These are phyloP conservation scores for Macrolepiota fuliginosa DNA, from an alignment of 768 basidiomycete genomes.

Conservation along the genomic window DNA sequence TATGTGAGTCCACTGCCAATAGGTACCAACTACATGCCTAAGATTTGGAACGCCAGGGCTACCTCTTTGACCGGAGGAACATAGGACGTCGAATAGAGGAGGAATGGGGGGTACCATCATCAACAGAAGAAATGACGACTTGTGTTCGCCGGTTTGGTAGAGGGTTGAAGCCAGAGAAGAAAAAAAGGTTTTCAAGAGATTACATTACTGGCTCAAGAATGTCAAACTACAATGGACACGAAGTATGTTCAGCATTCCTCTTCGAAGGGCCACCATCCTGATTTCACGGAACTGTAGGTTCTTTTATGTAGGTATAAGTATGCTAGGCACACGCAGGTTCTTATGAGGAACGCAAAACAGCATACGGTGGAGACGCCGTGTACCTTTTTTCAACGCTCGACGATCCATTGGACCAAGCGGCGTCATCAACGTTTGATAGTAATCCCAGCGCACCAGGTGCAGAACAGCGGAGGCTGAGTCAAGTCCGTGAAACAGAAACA, in stretches of 20 bases:
- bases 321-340: neutral
- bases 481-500: conserved; percentile 8
- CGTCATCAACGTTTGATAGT: conserved; percentile 21
- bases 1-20: conserved; percentile 47
- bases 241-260: conserved; percentile 40
- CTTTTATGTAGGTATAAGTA: conserved; percentile 51
- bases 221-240: conserved; percentile 68
- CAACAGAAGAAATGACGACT: conserved; percentile 54
- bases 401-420: conserved; percentile 36
- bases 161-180: conserved; percentile 22
- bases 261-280: neutral
- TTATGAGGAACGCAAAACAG: conserved; percentile 33
- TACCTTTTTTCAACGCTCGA: conserved; percentile 76
- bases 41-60: conserved; percentile 46
- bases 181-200: conserved; percentile 36
- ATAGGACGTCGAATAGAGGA: conserved; percentile 54
- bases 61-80: conserved; percentile 82
- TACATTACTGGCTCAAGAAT: conserved; percentile 79
- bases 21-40: neutral
- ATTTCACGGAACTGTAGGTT: conserved; percentile 39
- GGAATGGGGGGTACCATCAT: conserved; percentile 64
- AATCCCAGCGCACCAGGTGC: conserved; percentile 28
- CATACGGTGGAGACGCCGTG: conserved; percentile 70
- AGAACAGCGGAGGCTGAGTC: conserved; percentile 17
- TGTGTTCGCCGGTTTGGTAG: conserved; percentile 83